Percentiles rank a stretch among this genome's conserved stretches.
Conservation (phyloP, 2,329 filamentous ascomycete species). For the Colletotrichum theobromicola region DNA sequence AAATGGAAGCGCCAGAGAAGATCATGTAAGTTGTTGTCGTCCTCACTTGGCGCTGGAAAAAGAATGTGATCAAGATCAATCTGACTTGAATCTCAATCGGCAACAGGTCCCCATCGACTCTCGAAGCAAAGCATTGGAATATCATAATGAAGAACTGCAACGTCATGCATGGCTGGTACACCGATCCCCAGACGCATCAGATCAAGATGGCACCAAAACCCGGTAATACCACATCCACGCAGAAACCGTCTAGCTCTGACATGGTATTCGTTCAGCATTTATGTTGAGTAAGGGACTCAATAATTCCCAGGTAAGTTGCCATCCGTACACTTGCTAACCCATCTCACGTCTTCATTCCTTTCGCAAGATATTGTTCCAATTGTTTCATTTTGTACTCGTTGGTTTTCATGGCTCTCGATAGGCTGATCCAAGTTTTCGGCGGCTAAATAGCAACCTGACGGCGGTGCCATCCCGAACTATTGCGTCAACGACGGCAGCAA, state of each 20-base stretch:
- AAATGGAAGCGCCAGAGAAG: neutral
- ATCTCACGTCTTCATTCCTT: neutral
- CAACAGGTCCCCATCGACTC: neutral
- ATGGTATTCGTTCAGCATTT: neutral
- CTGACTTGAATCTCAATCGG: neutral
- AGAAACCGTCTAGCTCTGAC: neutral
- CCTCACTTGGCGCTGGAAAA: neutral
- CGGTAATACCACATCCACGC: neutral
- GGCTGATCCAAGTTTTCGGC: neutral
- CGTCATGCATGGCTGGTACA: constrained; percentile 5
- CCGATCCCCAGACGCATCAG: neutral
- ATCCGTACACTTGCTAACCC: neutral
- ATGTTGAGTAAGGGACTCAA: neutral
- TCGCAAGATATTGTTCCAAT: too few relatives aligned
- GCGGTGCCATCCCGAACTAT: neutral
- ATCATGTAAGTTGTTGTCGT: neutral
- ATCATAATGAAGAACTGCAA: neutral
- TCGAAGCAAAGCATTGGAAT: neutral
- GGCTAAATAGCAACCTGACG: neutral
- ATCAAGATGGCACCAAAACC: constrained; percentile 4
- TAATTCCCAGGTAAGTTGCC: neutral
- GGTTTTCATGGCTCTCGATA: neutral
- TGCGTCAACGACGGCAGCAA: neutral
- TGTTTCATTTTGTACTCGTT: neutral
- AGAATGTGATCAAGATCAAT: accelerated